phyloP scores from a whole-genome alignment of 129 eudicot genomes.

The Glebionis coronaria region DNA sequence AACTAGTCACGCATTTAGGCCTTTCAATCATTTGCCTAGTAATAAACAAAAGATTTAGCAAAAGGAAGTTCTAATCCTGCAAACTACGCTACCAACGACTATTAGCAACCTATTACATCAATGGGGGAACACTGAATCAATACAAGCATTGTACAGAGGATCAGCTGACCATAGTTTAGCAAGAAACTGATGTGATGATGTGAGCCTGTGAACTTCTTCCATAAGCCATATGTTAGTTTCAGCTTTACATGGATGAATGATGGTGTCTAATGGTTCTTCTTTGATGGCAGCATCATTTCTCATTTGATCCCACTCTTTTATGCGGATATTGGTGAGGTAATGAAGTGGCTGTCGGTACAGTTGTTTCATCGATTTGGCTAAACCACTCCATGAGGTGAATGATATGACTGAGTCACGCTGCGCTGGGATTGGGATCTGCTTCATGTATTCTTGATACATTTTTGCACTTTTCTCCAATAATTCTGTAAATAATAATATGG shows the following conservation, averaged over 20 bases:
- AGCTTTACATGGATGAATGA: constrained; percentile 70
- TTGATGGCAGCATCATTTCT: constrained; percentile 35
- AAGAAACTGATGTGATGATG: constrained; percentile 48
- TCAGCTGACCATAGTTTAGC: constrained; percentile 55
- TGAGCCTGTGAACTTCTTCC: constrained; percentile 74
- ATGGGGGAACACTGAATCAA: constrained; percentile 52
- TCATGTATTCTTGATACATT: constrained; percentile 78
- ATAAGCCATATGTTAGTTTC: constrained; percentile 79
- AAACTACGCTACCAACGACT: constrained; percentile 20
- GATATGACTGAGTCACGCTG: constrained; percentile 55
- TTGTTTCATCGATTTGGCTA: constrained; percentile 56
- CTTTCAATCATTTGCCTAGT: no score
- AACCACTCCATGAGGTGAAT: constrained; percentile 61
- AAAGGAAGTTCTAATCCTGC: constrained; percentile 11
- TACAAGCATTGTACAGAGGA: constrained; percentile 45
- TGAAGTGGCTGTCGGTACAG: constrained; percentile 76
- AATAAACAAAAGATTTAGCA: constrained; percentile 1
- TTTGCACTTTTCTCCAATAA: constrained; percentile 43
- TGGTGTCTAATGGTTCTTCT: constrained; percentile 48
- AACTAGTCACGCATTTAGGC: no score
- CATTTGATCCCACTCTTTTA: constrained; percentile 58
- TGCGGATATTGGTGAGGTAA: constrained; percentile 67
- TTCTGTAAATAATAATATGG: constrained; percentile 36
- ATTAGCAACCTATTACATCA: not conserved
- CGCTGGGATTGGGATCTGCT: constrained; percentile 56